Conservation (phyloP, 768 basidiomycete genomes). For the Thelephora ganbajun region DNA sequence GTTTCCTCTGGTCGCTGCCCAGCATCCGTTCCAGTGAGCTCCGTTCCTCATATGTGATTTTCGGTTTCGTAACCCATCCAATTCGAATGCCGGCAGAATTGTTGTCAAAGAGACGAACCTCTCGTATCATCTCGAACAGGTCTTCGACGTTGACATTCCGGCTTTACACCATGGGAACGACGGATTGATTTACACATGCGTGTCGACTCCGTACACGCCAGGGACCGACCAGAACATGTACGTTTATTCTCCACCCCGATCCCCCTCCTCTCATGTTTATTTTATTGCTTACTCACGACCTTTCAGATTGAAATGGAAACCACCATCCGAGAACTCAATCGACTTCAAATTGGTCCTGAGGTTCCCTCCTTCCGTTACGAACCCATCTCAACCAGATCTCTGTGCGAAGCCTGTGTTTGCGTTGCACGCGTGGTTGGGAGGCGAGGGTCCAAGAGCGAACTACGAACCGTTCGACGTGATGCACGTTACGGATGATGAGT, state of each 20-base stretch:
- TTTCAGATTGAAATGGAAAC: slow-evolving; percentile 92
- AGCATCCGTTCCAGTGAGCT: slow-evolving; percentile 75
- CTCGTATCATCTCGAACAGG: slow-evolving; percentile 79
- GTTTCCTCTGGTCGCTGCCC: slow-evolving; percentile 48
- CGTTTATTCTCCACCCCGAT: slow-evolving; percentile 9
- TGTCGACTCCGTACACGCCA: slow-evolving; percentile 61
- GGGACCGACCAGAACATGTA: slow-evolving; percentile 87
- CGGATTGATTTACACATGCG: slow-evolving; percentile 93
- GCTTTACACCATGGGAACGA: slow-evolving; percentile 84
- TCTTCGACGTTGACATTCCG: slow-evolving; percentile 76
- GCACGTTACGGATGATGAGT: slow-evolving; percentile 78
- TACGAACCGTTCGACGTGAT: slow-evolving; percentile 83
- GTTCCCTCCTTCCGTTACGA: slow-evolving; percentile 54
- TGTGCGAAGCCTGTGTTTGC: slow-evolving; percentile 76
- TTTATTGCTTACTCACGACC: slow-evolving; percentile 1
- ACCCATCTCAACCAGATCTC: slow-evolving; percentile 59
- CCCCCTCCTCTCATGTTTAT: slow-evolving; percentile 2
- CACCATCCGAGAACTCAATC: slow-evolving; percentile 92
- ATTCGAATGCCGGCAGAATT: too few species aligned
- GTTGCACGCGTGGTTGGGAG: slow-evolving; percentile 74
- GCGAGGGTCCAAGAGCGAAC: slow-evolving; percentile 31
- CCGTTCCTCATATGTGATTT: not conserved
- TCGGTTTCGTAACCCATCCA: not conserved
- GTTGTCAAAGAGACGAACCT: slow-evolving; percentile 76
- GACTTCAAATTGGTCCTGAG: slow-evolving; percentile 95